Conservation (phyloP, 2,329 filamentous ascomycete genomes). For the Paracamarosporium sp. region DNA sequence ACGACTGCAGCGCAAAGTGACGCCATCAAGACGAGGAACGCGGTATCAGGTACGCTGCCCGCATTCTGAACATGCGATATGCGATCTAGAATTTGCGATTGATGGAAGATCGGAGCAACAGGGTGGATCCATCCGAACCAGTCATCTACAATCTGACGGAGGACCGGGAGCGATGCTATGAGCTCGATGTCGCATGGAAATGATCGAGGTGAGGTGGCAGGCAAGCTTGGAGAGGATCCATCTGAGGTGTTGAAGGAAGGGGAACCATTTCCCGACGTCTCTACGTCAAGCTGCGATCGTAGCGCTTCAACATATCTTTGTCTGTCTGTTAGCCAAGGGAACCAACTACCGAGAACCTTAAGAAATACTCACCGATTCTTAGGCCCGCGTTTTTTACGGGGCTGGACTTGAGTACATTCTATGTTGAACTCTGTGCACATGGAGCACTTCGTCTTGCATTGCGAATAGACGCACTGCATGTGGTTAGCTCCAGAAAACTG, state of each 20-base stretch:
- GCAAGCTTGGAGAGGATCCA: background rate
- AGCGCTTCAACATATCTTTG: conserved; percentile 6
- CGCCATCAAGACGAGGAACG: conserved; percentile 19
- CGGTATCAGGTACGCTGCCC: background rate
- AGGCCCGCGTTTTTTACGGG: conserved; percentile 25
- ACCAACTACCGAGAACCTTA: background rate
- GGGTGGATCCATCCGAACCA: conserved; percentile 31
- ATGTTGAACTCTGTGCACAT: conserved; percentile 21
- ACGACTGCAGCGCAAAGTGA: conserved; percentile 26
- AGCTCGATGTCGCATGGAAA: background rate
- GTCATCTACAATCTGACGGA: conserved; percentile 20
- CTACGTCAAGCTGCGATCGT: conserved; percentile 8
- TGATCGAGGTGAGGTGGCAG: background rate
- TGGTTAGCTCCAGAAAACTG: background rate
- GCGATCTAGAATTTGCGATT: conserved; percentile 12
- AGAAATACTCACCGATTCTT: conserved; percentile 23
- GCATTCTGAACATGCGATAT: background rate
- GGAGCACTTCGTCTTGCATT: conserved; percentile 12
- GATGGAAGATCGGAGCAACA: conserved; percentile 23
- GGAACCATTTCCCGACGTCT: background rate
- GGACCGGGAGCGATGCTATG: conserved; percentile 14
- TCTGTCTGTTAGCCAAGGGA: background rate
- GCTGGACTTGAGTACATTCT: conserved; percentile 19
- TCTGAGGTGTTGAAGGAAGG: background rate
- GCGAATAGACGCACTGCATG: conserved; percentile 13